These are phyloP conservation scores for Cryptococcus sp. DNA, from an alignment of 1,284 basidiomycete species.

Conservation along the genomic window DNA sequence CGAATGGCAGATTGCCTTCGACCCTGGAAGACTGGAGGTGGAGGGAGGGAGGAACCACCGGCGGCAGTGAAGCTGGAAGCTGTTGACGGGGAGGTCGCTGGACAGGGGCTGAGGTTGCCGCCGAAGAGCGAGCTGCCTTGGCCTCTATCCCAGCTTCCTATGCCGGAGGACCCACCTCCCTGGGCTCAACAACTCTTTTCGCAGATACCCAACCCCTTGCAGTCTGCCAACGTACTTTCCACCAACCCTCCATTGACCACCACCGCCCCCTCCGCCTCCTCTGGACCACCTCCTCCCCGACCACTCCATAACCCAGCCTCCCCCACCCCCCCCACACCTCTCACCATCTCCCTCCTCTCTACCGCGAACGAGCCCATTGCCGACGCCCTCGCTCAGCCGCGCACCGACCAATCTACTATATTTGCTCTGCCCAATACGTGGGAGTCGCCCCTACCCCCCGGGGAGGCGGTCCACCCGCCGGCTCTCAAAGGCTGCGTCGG, in stretches of 20 bases:
- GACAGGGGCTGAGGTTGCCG: constrained; percentile 5
- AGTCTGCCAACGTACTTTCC: background rate
- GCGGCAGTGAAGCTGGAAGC: background rate
- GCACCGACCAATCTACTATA: constrained; percentile 27
- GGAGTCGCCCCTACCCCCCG: constrained; percentile 1
- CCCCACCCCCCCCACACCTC: constrained; percentile 2
- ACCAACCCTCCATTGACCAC: too few species aligned
- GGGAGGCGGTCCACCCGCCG: constrained; percentile 12
- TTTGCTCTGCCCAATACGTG: constrained; percentile 24
- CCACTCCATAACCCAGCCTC: background rate
- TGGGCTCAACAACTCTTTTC: constrained; percentile 13
- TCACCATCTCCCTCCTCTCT: constrained; percentile 39
- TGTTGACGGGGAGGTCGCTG: background rate
- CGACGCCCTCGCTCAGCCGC: constrained; percentile 29
- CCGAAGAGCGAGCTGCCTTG: constrained; percentile 14
- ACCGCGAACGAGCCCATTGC: constrained; percentile 26
- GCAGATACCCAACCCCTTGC: constrained; percentile 11
- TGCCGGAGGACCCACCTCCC: constrained; percentile 15
- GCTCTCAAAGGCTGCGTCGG: constrained; percentile 12
- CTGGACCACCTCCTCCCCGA: background rate
- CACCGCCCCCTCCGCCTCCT: background rate
- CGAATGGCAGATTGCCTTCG: constrained; percentile 68
- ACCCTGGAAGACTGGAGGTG: constrained; percentile 18
- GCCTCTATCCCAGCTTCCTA: constrained; percentile 14
- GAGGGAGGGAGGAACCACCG: background rate